Base-by-base conservation (phyloP, 805 yeast species). In the Saturnispora sanitii region DNA sequence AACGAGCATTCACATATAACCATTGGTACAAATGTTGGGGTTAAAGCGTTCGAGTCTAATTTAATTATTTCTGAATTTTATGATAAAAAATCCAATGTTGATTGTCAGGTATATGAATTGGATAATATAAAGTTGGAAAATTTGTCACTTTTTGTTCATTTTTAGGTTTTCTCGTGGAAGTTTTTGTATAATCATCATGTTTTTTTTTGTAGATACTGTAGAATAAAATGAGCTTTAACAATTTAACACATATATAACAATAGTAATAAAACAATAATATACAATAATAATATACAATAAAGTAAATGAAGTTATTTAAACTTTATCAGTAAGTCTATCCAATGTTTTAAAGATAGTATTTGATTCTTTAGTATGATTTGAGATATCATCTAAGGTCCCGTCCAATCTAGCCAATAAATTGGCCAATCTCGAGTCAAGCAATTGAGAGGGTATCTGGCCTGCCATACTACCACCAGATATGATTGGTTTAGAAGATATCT, bases 1-100 rank as follows among this genome's bases (percentile, higher is more conserved):
- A 73, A 76, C 43, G 55, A 60, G 39, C 56, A 58, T 44, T 66
- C 81, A 0, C 96, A 88, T 55, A 71, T 87, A 33, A 88, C 96
- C 0, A 53, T 85, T 12, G 95, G 88, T 0, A 73, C 84, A 0
- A 50, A 63, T 1, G 62, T 64, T 0, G 58, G 59, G 0, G 64
- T 71, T 3, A 63, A 58, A 38, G 77, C 92, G 0, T 55, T 64
- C 19, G 71, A 74, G 47, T 27, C 88, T 1, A 77, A 79, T 45
- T 47, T 32, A 3, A 49, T 67, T 48, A 43, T 68, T 29, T 37
- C 46, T 8, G 8, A n/a, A 3, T n/a, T 32, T 4, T 26, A 40
- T 6, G 50, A 44, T 21, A 13, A 25, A 7, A 40, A 40, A 4
- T 48, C 37, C 1, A 43, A 39, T 21, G 19, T 35, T 2, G 16